A percentile compares a stretch with the other conserved stretches of the same genome.
Conservation (phyloP, 176 grass and related monocot species). For the Zea luxurians region DNA sequence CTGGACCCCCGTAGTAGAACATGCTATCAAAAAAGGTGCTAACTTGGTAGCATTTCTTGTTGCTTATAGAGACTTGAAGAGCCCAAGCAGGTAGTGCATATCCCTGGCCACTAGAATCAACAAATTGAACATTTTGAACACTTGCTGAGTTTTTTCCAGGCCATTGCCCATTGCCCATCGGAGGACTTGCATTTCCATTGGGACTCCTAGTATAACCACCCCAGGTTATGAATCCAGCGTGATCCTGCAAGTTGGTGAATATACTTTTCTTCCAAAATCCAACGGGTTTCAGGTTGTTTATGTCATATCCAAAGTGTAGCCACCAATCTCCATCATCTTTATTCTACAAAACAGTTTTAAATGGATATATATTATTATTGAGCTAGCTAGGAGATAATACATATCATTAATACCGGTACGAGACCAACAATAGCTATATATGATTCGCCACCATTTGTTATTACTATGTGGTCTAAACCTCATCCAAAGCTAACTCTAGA, state of each 20-base stretch:
- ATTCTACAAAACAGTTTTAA: background rate
- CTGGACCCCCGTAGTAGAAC: slow-evolving; percentile 2
- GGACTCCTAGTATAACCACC: background rate
- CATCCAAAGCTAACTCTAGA: too few relatives aligned
- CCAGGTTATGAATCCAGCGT: background rate
- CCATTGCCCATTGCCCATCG: slow-evolving; percentile 25
- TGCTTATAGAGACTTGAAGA: too few relatives aligned
- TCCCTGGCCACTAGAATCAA: background rate
- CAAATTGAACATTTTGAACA: background rate
- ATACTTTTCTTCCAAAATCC: slow-evolving; percentile 23
- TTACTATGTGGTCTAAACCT: too few relatives aligned
- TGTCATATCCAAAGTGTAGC: slow-evolving; percentile 2
- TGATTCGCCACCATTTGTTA: too few relatives aligned
- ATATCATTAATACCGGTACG: background rate
- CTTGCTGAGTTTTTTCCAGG: background rate
- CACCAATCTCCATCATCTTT: slow-evolving; percentile 32
- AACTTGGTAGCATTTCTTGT: background rate
- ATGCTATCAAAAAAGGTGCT: background rate
- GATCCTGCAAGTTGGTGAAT: background rate
- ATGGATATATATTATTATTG: background rate
- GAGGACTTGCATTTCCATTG: slow-evolving; percentile 4
- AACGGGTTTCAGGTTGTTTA: background rate
- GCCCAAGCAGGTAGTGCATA: background rate
- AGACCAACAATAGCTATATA: too few relatives aligned
- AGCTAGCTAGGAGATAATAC: background rate